Evolutionary conservation across 1,284 basidiomycete species (phyloP).

Genomic region (Malassezia dermatis): DNA sequence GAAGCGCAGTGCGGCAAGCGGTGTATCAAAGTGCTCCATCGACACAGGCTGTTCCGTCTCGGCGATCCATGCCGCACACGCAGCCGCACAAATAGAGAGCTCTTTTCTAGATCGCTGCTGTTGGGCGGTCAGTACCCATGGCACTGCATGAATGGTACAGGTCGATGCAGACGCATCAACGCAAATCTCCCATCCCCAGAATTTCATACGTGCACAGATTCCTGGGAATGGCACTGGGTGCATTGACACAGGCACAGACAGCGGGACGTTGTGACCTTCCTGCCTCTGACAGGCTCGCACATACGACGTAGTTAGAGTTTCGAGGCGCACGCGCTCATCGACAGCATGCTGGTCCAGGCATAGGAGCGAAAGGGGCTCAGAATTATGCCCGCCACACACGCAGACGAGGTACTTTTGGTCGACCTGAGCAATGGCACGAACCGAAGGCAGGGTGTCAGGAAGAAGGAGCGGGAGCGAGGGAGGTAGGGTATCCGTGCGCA

Average conservation of each 20-base stretch:
- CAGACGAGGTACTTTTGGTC: conserved; percentile 80
- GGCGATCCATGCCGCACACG: neutral
- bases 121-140: neutral
- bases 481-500: neutral
- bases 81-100: neutral
- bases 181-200: neutral
- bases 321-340: conserved; percentile 79
- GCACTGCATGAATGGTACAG: neutral
- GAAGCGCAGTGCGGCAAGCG: neutral
- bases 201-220: neutral
- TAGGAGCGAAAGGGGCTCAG: conserved; percentile 51
- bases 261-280: neutral
- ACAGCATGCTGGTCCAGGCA: conserved; percentile 91
- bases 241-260: neutral
- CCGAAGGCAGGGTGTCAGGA: neutral
- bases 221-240: neutral
- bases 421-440: conserved; percentile 62
- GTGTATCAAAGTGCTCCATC: neutral
- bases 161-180: neutral
- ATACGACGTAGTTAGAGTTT: conserved; percentile 61
- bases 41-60: neutral
- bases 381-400: conserved; percentile 37
- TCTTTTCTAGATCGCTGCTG: neutral
- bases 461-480: neutral
- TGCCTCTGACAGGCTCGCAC: conserved; percentile 49